Conservation (phyloP, 1,284 basidiomycete species). For the Trichosporon faecale region DNA sequence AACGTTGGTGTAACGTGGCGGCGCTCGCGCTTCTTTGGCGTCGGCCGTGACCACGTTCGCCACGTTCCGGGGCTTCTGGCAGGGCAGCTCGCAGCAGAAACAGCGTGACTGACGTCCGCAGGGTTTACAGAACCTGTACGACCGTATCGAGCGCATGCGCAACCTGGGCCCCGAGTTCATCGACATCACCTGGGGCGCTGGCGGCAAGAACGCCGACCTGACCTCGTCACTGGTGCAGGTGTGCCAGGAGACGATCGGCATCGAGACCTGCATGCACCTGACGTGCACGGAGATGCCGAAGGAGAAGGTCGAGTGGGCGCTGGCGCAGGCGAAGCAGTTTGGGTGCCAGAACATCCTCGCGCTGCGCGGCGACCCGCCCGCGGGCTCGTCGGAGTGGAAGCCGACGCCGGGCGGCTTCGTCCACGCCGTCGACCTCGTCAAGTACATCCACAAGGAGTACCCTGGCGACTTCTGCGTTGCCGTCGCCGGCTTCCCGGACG, state of each 20-base stretch:
- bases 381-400: slow-evolving; percentile 84
- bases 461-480: slow-evolving; percentile 92
- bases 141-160: slow-evolving; percentile 97
- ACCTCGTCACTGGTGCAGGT: slow-evolving; percentile 96
- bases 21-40: not conserved
- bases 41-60: not conserved
- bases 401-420: slow-evolving; percentile 83
- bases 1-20: slow-evolving; percentile 23
- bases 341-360: slow-evolving; percentile 96
- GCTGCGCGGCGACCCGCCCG: slow-evolving; percentile 86
- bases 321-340: slow-evolving; percentile 85
- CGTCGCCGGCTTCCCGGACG: slow-evolving; percentile 84
- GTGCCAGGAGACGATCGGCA: slow-evolving; percentile 83
- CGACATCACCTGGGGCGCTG: slow-evolving; percentile 98
- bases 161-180: slow-evolving; percentile 94
- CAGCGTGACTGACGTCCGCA: slow-evolving; percentile 44
- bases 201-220: slow-evolving; percentile 87
- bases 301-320: slow-evolving; percentile 86
- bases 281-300: slow-evolving; percentile 98
- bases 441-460: slow-evolving; percentile 74
- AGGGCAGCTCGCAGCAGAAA: not conserved
- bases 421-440: slow-evolving; percentile 86
- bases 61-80: not conserved
- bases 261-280: slow-evolving; percentile 97
- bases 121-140: slow-evolving; percentile 90